Conservation (phyloP, 345 rosid species). For the Syzygium aqueum region DNA sequence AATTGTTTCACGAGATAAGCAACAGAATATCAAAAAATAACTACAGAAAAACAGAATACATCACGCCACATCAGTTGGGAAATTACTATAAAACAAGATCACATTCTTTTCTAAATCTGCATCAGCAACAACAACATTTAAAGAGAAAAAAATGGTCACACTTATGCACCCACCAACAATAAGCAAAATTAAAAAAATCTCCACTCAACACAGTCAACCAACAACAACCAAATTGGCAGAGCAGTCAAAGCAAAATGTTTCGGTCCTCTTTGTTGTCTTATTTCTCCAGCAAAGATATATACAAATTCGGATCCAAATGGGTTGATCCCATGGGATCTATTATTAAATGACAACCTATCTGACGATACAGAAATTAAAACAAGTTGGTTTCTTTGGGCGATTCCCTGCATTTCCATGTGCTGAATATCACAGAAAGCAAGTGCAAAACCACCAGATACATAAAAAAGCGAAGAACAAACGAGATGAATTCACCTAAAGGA, state of each 20-base stretch:
- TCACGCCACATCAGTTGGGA: neutral
- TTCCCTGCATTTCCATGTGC: neutral
- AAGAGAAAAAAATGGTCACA: neutral
- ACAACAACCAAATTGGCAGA: neutral
- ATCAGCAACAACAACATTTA: neutral
- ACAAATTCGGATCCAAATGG: neutral
- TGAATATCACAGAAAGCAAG: neutral
- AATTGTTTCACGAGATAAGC: neutral
- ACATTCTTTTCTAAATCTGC: neutral
- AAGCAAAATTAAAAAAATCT: neutral
- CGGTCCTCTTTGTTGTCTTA: neutral
- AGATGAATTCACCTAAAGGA: slow-evolving; percentile 2
- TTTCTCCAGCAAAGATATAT: neutral
- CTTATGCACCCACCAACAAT: neutral
- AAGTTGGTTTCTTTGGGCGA: neutral
- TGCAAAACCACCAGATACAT: neutral
- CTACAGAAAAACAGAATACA: neutral
- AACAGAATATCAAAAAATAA: neutral
- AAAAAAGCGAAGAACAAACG: neutral
- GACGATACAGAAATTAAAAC: neutral
- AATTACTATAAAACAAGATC: neutral
- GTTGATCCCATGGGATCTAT: neutral
- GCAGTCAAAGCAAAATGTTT: neutral
- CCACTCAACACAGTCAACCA: neutral
- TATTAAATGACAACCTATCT: neutral